Evolutionary conservation across 2,329 filamentous ascomycete genomes (phyloP).

Genomic region (Colletotrichum lini): DNA sequence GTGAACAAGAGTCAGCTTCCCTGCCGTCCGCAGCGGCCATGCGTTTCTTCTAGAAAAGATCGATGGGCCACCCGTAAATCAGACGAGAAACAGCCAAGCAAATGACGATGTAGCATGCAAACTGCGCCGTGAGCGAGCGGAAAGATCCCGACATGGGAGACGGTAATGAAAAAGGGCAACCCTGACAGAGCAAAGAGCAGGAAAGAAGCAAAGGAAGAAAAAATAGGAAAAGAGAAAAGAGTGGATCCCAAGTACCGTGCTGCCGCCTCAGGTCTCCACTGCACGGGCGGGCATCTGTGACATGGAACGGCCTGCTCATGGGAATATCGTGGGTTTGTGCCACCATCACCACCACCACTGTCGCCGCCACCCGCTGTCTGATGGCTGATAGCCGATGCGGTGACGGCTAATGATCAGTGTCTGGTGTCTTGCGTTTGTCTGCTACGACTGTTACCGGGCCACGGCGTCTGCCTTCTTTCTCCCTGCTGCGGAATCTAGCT

Average conservation of each 20-base stretch:
- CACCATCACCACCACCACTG: background rate
- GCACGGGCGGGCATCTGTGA: conserved; percentile 36
- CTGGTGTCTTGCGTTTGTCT: background rate
- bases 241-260: conserved; percentile 13
- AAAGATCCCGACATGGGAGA: conserved; percentile 15
- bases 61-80: background rate
- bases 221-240: background rate
- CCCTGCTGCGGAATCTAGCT: background rate
- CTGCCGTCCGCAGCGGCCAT: background rate
- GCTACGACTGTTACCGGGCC: background rate
- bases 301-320: conserved; percentile 13
- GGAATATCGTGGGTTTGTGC: conserved; percentile 9
- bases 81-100: background rate
- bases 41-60: conserved; percentile 30
- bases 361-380: too few species aligned
- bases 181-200: background rate
- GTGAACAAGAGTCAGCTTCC: conserved; percentile 28
- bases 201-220: background rate
- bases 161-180: conserved; percentile 9
- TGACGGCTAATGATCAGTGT: too few species aligned
- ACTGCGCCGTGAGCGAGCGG: conserved; percentile 3
- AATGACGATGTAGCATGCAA: background rate
- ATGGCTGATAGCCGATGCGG: too few species aligned
- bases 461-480: background rate
- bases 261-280: conserved; percentile 32